Percentiles rank a stretch among this genome's conserved stretches.
Evolutionary conservation across 148 eudicot genomes (phyloP).

Genomic region (Fagopyrum tataricum): DNA sequence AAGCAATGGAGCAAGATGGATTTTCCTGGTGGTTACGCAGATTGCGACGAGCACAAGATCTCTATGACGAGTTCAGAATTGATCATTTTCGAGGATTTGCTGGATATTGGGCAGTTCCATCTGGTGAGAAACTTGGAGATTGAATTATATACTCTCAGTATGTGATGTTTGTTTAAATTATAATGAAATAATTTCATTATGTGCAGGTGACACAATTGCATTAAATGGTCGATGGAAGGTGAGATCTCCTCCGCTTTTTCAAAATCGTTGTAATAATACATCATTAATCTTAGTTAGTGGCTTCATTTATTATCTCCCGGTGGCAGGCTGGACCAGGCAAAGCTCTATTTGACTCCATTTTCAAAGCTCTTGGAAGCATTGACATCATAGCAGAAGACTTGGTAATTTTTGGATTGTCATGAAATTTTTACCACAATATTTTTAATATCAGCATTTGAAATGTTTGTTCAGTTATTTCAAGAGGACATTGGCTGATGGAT

Average conservation of each 20-base stretch:
- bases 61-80: conserved; percentile 92
- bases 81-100: conserved; percentile 98
- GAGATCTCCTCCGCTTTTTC: conserved; percentile 18
- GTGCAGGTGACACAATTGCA: conserved; percentile 82
- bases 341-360: conserved; percentile 75
- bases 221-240: conserved; percentile 88
- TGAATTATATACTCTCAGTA: conserved; percentile 4
- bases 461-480: neutral
- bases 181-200: conserved; percentile 1
- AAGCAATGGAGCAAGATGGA: conserved; percentile 78
- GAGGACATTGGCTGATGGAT: neutral
- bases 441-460: neutral
- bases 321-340: conserved; percentile 90
- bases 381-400: conserved; percentile 94
- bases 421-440: neutral
- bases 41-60: conserved; percentile 62
- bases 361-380: conserved; percentile 57
- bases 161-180: conserved; percentile 1
- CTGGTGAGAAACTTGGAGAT: conserved; percentile 43
- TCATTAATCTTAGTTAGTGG: neutral
- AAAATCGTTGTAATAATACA: conserved; percentile 19
- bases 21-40: conserved; percentile 95
- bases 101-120: conserved; percentile 98
- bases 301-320: neutral
- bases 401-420: conserved; percentile 37